These are phyloP conservation scores for Plasmopara muralis DNA, from an alignment of 352 stramenopile species.

Conservation along the genomic window DNA sequence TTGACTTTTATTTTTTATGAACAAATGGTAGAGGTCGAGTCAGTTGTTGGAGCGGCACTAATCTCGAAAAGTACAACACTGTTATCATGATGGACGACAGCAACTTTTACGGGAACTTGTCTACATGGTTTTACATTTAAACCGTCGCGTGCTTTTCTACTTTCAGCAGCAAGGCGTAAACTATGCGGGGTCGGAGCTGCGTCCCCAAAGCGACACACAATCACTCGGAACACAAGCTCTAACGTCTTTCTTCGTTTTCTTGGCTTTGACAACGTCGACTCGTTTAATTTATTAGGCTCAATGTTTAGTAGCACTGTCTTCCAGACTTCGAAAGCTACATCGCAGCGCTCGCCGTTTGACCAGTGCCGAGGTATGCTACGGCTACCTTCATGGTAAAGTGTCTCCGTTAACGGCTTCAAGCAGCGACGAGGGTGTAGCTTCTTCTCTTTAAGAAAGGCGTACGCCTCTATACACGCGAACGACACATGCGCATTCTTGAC, in stretches of 20 bases:
- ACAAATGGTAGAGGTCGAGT: conserved; percentile 6
- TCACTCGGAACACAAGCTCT: conserved; percentile 45
- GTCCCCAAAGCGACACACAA: conserved; percentile 45
- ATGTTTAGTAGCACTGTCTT: conserved; percentile 25
- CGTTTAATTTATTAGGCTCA: background rate
- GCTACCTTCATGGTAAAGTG: background rate
- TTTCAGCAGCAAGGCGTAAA: conserved; percentile 14
- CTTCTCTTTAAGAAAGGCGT: conserved; percentile 54
- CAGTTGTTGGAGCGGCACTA: conserved; percentile 3
- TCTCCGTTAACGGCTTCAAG: conserved; percentile 7
- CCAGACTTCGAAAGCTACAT: conserved; percentile 55
- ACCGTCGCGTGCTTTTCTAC: conserved; percentile 4
- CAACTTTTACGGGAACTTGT: conserved; percentile 49
- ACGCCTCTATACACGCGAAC: conserved; percentile 40
- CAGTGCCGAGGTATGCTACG: conserved; percentile 23
- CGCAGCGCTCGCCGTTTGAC: conserved; percentile 4
- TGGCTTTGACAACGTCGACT: conserved; percentile 4
- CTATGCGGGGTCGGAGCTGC: conserved; percentile 19
- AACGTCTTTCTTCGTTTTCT: conserved; percentile 36
- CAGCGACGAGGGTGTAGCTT: conserved; percentile 60
- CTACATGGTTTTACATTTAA: background rate
- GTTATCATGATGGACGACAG: conserved; percentile 45
- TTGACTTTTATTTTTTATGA: conserved; percentile 1
- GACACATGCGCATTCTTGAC: conserved; percentile 25
- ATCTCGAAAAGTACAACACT: conserved; percentile 66